Evolutionary conservation across 139 green algal species (phyloP).

Genomic region (Micromonas pusilla): DNA sequence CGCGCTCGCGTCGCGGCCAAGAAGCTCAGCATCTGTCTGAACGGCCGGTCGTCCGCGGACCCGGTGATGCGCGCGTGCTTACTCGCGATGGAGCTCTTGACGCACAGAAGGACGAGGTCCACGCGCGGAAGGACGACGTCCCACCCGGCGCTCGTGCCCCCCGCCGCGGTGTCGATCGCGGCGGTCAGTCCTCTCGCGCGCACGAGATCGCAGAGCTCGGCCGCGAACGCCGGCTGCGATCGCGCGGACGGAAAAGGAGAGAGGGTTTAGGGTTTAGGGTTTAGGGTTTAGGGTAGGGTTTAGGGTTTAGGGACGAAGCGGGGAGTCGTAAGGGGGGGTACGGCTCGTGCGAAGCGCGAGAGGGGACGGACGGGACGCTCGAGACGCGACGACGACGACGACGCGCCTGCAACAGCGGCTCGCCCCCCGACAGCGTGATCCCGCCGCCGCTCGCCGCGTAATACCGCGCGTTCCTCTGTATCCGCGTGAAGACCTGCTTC

Average conservation of each 20-base stretch:
- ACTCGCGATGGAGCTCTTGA: conserved; percentile 49
- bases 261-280: too few species aligned
- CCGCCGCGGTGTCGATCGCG: conserved; percentile 57
- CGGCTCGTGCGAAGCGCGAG: too few species aligned
- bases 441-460: conserved; percentile 43
- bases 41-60: neutral
- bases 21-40: neutral
- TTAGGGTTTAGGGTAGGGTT: too few species aligned
- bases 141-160: conserved; percentile 46
- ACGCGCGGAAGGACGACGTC: conserved; percentile 58
- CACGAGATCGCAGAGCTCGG: neutral
- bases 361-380: too few species aligned
- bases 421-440: conserved; percentile 54
- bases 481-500: neutral
- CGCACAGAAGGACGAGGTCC: conserved; percentile 60
- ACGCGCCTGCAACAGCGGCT: conserved; percentile 58
- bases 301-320: too few species aligned
- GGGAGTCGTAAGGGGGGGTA: too few species aligned
- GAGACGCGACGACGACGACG: too few species aligned
- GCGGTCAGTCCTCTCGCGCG: conserved; percentile 49
- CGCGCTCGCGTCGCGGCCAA: neutral
- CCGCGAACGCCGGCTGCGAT: too few species aligned
- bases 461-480: conserved; percentile 32
- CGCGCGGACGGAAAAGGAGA: too few species aligned
- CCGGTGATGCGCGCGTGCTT: conserved; percentile 32